phyloP scores from a whole-genome alignment of 805 yeast genomes.

The Yarrowia bubula region DNA sequence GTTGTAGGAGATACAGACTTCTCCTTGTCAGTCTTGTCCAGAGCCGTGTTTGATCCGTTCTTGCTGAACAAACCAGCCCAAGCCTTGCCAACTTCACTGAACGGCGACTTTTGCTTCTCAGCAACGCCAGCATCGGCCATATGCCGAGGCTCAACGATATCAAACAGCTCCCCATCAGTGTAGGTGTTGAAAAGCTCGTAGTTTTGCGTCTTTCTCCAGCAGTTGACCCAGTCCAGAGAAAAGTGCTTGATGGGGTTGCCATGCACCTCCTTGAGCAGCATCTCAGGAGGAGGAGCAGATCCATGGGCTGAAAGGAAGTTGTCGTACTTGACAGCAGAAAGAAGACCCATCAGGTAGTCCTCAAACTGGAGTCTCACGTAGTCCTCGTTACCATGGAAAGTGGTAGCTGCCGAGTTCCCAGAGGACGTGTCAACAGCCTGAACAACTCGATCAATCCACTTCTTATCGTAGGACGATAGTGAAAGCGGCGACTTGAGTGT shows the following conservation, averaged over 20 bases:
- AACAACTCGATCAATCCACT: conserved; percentile 64
- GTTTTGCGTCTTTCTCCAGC: conserved; percentile 57
- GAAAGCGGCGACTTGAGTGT: conserved; percentile 46
- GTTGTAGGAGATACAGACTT: conserved; percentile 15
- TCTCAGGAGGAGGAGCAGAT: conserved; percentile 41
- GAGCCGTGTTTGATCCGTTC: neutral
- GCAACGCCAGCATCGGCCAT: conserved; percentile 32
- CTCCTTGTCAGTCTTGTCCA: conserved; percentile 4
- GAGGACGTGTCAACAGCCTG: conserved; percentile 47
- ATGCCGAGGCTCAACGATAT: conserved; percentile 52
- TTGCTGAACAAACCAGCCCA: conserved; percentile 12
- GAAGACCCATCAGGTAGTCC: conserved; percentile 76
- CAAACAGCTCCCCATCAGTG: conserved; percentile 71
- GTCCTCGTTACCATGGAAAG: conserved; percentile 76
- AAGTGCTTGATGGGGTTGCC: conserved; percentile 46
- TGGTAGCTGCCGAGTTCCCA: conserved; percentile 27
- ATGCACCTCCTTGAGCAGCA: conserved; percentile 37
- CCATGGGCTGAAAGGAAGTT: conserved; percentile 49
- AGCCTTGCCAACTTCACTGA: conserved; percentile 16
- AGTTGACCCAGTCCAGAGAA: conserved; percentile 46
- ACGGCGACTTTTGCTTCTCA: conserved; percentile 3
- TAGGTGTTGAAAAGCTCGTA: conserved; percentile 51
- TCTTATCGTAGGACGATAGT: conserved; percentile 62
- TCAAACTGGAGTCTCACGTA: conserved; percentile 84
- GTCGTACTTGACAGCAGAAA: conserved; percentile 69